Conservation (phyloP, 345 rosid species). For the Heritiera fomes region DNA sequence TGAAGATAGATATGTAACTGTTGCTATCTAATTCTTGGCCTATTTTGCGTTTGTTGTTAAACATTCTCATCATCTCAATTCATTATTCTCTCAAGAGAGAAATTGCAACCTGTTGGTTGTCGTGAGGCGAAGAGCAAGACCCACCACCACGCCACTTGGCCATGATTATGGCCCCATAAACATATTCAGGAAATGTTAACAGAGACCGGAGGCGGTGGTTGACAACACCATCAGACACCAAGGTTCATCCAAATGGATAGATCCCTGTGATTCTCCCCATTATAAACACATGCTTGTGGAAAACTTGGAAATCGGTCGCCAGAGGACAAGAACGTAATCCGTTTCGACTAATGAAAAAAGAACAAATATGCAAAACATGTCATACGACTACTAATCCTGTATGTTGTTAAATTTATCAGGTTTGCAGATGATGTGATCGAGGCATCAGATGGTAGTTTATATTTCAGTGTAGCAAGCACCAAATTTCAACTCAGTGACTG, state of each 20-base stretch:
- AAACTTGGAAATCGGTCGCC: neutral
- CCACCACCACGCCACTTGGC: neutral
- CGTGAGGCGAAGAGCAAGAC: neutral
- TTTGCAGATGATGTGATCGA: slow-evolving; percentile 61
- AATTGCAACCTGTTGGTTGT: slow-evolving; percentile 19
- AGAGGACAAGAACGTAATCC: neutral
- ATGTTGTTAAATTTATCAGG: slow-evolving; percentile 21
- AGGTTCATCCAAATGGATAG: neutral
- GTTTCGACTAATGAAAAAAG: neutral
- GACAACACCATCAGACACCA: neutral
- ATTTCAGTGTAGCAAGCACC: slow-evolving; percentile 53
- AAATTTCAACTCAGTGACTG: slow-evolving; percentile 43
- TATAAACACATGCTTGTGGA: neutral
- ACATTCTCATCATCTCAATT: neutral
- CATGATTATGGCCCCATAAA: neutral
- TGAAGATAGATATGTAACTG: slow-evolving; percentile 3
- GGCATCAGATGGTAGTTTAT: slow-evolving; percentile 51
- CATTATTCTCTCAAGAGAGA: neutral
- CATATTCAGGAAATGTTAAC: neutral
- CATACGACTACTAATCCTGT: neutral
- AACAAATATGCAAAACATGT: neutral
- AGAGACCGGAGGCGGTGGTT: neutral
- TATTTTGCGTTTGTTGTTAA: neutral
- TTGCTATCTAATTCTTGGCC: slow-evolving; percentile 12
- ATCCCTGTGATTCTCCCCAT: neutral